These are phyloP conservation scores for Trichoderma endophyticum DNA, from an alignment of 2,329 filamentous ascomycete genomes.

Conservation along the genomic window DNA sequence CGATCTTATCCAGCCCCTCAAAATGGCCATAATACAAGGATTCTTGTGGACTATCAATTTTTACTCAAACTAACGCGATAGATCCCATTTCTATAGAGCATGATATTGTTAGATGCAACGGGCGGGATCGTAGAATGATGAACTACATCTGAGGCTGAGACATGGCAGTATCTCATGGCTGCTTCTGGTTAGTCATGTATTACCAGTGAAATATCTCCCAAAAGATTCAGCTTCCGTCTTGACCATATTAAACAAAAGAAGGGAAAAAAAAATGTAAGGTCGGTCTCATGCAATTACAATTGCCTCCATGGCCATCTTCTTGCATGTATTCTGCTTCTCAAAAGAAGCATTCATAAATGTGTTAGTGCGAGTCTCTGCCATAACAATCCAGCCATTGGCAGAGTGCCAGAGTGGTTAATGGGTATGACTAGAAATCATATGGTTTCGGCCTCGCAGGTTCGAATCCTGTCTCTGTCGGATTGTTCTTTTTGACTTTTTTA, in stretches of 20 bases:
- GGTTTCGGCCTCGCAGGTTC: slow-evolving; percentile 19
- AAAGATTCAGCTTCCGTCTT: too few relatives aligned
- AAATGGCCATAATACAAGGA: not conserved
- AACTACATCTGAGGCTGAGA: not conserved
- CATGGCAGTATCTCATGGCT: not conserved
- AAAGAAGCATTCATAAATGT: not conserved
- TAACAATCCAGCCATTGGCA: not conserved
- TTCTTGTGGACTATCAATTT: not conserved
- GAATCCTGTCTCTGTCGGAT: slow-evolving; percentile 18
- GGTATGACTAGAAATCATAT: slow-evolving; percentile 20
- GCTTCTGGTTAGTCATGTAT: not conserved
- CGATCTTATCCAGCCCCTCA: not conserved
- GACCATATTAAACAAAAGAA: too few relatives aligned
- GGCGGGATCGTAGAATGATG: not conserved
- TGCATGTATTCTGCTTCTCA: not conserved
- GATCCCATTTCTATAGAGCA: not conserved
- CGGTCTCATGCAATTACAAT: not conserved
- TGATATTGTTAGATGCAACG: not conserved
- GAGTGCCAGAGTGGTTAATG: slow-evolving; percentile 20
- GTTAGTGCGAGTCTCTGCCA: not conserved
- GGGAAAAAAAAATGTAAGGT: too few relatives aligned
- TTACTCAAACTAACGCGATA: not conserved
- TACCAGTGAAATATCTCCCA: not conserved
- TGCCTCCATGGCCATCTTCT: not conserved
- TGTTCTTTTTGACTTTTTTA: not conserved